Base-by-base conservation (phyloP, 805 yeast genomes). In the Pichia rugopelliculosa region DNA sequence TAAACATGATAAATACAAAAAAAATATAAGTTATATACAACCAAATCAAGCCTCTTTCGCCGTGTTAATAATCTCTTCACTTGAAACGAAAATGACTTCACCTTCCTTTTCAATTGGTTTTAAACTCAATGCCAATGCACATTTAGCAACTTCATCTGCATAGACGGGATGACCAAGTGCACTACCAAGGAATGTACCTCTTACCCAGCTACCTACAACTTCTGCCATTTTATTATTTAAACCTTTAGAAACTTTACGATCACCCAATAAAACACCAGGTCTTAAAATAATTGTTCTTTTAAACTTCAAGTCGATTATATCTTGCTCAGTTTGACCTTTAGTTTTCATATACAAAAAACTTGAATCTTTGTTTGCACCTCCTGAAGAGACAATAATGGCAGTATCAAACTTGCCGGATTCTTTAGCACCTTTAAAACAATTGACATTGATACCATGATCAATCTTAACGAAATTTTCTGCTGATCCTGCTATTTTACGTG, bases 251-350 rank as follows among this genome's bases (percentile, higher is more conserved):
- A 51, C 50, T 17, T 67, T 71, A 57, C 95, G 70, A 25, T 76
- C 74, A 5, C 96, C 96, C 6, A 86, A 56, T 34, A 88, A 67
- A 0, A 71, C 62, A 13, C 96, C 96, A 0, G 96, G 96, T 58
- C 87, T 74, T 47, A 89, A 63, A 51, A 89, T 83, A 44, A 87
- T 75, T 1, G 89, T 80, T 46, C 79, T 71, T n/a, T 80, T 82
- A 63, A 87, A 89, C 24, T 71, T 74, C 48, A 88, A 69, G 0
- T 69, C 79, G 39, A 71, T 65, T 10, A 89, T 68, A 41, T 79
- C 87, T 40, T 80, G 75, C 60, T 89, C 96, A 42, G 85, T 69
- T 44, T 80, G 76, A 25, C 95, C 96, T 61, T 89, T 89, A 64
- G 84, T 72, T 55, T 72, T 72, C 39, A 77, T 45, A 57, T 88